Conservation (phyloP, 495 filamentous ascomycete species). For the Viridothelium virens region DNA sequence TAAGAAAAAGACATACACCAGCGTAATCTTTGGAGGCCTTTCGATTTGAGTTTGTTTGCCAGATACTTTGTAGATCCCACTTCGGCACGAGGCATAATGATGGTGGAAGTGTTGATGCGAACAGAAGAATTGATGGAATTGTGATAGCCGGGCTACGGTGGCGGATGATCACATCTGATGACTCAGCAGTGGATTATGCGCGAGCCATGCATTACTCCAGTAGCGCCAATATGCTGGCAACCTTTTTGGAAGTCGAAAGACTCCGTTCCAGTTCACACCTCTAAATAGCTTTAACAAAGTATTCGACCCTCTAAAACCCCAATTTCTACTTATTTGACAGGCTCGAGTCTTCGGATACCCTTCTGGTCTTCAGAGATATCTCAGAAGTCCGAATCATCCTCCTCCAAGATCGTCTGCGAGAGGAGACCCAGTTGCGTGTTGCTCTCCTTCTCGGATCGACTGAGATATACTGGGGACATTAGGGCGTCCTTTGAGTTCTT, state of each 20-base stretch:
- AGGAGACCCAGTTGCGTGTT: slow-evolving; percentile 11
- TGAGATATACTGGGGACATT: slow-evolving; percentile 12
- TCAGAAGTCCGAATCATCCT: slow-evolving; percentile 24
- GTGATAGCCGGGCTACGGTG: no score
- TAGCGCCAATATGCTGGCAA: no score
- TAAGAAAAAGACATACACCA: slow-evolving; percentile 45
- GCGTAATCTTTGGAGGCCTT: slow-evolving; percentile 74
- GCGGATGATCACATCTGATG: not conserved
- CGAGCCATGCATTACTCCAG: not conserved
- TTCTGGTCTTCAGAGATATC: not conserved
- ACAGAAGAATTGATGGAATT: not conserved
- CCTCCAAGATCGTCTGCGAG: slow-evolving; percentile 24
- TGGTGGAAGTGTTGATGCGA: slow-evolving; percentile 12
- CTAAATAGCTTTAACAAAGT: no score
- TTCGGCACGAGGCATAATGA: slow-evolving; percentile 88
- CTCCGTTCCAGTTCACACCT: no score
- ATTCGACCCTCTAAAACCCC: no score
- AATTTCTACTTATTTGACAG: no score
- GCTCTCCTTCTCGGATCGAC: slow-evolving; percentile 14
- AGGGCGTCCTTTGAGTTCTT: slow-evolving; percentile 6
- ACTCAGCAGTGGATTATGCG: not conserved
- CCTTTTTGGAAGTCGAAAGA: no score
- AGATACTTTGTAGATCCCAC: slow-evolving; percentile 79
- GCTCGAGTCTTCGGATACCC: no score
- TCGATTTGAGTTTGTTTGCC: slow-evolving; percentile 81